These are phyloP conservation scores for Physcia stellaris DNA, from an alignment of 495 filamentous ascomycete genomes.

Conservation along the genomic window DNA sequence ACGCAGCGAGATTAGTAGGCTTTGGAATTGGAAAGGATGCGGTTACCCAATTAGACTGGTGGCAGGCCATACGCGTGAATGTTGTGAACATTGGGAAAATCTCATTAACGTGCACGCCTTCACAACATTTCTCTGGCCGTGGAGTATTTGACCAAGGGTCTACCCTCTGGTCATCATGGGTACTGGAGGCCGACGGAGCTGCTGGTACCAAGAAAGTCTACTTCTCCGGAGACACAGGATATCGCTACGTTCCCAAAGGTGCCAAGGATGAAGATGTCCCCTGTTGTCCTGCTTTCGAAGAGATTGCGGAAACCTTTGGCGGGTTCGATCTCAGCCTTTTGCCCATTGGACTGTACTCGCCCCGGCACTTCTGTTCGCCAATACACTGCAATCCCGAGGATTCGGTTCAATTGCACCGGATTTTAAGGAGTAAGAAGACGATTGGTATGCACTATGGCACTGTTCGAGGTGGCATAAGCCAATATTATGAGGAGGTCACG, in stretches of 20 bases:
- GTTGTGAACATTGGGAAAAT: conserved; percentile 15
- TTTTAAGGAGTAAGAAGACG: conserved; percentile 24
- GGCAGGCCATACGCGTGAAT: conserved; percentile 26
- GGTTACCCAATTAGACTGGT: conserved; percentile 40
- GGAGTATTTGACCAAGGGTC: conserved; percentile 14
- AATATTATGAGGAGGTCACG: conserved; percentile 26
- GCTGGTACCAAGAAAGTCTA: neutral
- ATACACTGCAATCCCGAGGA: conserved; percentile 27
- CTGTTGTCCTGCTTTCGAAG: conserved; percentile 25
- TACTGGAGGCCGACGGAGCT: conserved; percentile 16
- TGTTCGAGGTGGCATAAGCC: conserved; percentile 23
- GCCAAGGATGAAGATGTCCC: conserved; percentile 15
- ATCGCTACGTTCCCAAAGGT: conserved; percentile 17
- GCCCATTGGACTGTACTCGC: conserved; percentile 27
- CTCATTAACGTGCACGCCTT: conserved; percentile 24
- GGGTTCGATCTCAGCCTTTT: conserved; percentile 29
- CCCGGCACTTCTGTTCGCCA: conserved; percentile 21
- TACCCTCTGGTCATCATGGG: conserved; percentile 42
- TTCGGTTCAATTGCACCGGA: conserved; percentile 24
- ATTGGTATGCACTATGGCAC: conserved; percentile 33
- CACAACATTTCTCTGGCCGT: conserved; percentile 33
- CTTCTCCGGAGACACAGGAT: conserved; percentile 23
- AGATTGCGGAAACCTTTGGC: conserved; percentile 23
- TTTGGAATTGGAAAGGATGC: conserved; percentile 26
- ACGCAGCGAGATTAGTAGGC: conserved; percentile 22